These are phyloP conservation scores for Penicillium argentinense DNA, from an alignment of 495 filamentous ascomycete genomes.

Conservation along the genomic window DNA sequence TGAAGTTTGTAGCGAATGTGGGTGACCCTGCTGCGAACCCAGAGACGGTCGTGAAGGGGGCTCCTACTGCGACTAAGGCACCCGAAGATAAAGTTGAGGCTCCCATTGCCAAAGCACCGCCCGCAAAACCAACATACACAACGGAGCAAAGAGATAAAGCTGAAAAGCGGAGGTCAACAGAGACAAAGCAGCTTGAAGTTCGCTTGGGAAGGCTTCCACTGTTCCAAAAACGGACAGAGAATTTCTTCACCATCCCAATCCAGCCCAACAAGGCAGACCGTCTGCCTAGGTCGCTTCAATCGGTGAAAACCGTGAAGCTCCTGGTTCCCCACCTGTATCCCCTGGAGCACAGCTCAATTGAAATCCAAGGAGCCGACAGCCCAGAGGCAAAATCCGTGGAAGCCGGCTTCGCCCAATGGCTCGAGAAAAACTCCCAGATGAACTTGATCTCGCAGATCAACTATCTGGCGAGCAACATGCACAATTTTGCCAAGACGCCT, in stretches of 20 bases:
- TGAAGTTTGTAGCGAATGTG: conserved; percentile 72
- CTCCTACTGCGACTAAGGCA: not conserved
- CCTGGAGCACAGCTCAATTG: conserved; percentile 64
- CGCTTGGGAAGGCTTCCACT: conserved; percentile 67
- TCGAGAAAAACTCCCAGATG: conserved; percentile 55
- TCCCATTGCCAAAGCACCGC: conserved; percentile 3
- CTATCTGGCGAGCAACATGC: conserved; percentile 72
- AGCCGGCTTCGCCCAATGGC: conserved; percentile 61
- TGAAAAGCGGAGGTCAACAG: conserved; percentile 60
- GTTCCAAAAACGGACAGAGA: conserved; percentile 69
- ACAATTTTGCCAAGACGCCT: conserved; percentile 59
- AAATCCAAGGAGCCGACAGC: conserved; percentile 63
- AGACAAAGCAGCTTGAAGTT: conserved; percentile 75
- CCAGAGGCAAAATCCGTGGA: conserved; percentile 62
- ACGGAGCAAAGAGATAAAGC: conserved; percentile 60
- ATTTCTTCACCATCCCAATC: conserved; percentile 70
- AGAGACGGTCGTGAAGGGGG: conserved; percentile 29
- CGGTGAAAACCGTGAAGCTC: conserved; percentile 64
- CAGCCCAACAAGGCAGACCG: conserved; percentile 62
- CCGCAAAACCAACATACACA: conserved; percentile 35
- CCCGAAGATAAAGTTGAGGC: not conserved
- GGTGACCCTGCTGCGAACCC: conserved; percentile 10
- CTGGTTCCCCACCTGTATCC: conserved; percentile 74
- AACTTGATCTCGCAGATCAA: conserved; percentile 76
- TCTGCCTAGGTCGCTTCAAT: conserved; percentile 62